Evolutionary conservation across 1,284 basidiomycete species (phyloP), one percentile per base, ranked within the genome.

Genomic region (Anthracocystis panici-leucophaei): DNA sequence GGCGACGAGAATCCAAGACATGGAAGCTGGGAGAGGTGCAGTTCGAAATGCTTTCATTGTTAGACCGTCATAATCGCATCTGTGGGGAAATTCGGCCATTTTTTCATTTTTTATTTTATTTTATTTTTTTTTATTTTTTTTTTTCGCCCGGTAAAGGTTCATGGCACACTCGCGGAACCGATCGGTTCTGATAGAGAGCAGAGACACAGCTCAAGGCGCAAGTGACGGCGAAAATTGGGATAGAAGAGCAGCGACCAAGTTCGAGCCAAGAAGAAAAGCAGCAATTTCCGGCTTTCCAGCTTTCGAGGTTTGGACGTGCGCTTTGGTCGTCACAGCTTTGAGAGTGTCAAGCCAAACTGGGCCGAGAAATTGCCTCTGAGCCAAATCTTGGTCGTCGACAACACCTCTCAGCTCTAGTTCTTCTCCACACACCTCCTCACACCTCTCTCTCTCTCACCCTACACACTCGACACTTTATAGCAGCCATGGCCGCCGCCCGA

Each of bases 401-500:
- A 51, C 41, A 42, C 20, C 23, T 50, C 29, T 25, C 41, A 31
- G 25, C 56, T 35, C 8, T 12, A 11, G 27, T 45, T 61, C 51
- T 55, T 64, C 60, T 59, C 52, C 55, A 54, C 59, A 52, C 59
- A 58, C 18, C 21, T 51, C 52, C 20, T 45, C 48, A 18, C 41
- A 31, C 57, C 44, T 49, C 41, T 64, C 44, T 45, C n/a, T 38
- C 35, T 33, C 31, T 33, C 31, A 38, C 14, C 35, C 35, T 18
- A 16, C 48, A 27, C 14, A 27, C 23, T 40, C 51, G 21, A 35
- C 48, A n/a, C 42, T 45, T 23, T 29, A 44, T 41, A 60, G 42
- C 65, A 59, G 55, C 27, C 54, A 78, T 78, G 74, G 77, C 74
- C 65, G 77, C 74, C 65, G 62, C 74, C 51, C 77, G 77, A 27